These are phyloP conservation scores for Schoenoplectus triqueter DNA, from an alignment of 202 grass and related monocot species.

Conservation along the genomic window DNA sequence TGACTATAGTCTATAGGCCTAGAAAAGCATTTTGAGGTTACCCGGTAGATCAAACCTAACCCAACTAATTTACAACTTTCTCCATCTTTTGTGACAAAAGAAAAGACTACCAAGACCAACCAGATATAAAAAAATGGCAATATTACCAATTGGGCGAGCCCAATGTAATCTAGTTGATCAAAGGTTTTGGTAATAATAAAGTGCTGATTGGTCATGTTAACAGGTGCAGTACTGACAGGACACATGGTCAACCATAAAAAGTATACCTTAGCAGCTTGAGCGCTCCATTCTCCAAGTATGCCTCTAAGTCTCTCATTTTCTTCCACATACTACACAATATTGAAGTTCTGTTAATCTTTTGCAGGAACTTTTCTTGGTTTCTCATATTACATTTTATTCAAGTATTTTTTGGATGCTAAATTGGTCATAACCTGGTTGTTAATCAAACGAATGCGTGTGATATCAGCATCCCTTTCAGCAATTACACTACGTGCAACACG, in stretches of 20 bases:
- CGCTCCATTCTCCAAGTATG: slow-evolving; percentile 98
- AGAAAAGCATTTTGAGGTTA: too few relatives aligned
- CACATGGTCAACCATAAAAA: slow-evolving; percentile 1
- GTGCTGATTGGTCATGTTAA: background rate
- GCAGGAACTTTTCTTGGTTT: background rate
- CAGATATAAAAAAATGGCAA: background rate
- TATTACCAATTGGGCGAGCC: background rate
- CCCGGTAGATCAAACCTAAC: too few relatives aligned
- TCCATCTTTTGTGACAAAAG: too few relatives aligned
- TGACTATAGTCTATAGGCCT: too few relatives aligned
- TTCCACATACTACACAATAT: slow-evolving; percentile 72
- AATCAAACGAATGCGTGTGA: slow-evolving; percentile 71
- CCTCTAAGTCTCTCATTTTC: slow-evolving; percentile 97
- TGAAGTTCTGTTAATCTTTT: slow-evolving; percentile 16
- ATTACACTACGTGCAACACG: slow-evolving; percentile 82
- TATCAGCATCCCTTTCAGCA: slow-evolving; percentile 79
- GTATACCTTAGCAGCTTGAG: slow-evolving; percentile 91
- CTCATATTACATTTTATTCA: slow-evolving; percentile 12
- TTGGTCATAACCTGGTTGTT: slow-evolving; percentile 65
- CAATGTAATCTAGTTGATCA: background rate
- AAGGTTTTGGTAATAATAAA: background rate
- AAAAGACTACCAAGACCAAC: background rate
- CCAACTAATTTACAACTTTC: too few relatives aligned
- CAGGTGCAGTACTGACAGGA: background rate
- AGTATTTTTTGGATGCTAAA: slow-evolving; percentile 19